Conservation (phyloP, 192 early-diverging fungal genomes). For the Rhizophagus clarus region DNA sequence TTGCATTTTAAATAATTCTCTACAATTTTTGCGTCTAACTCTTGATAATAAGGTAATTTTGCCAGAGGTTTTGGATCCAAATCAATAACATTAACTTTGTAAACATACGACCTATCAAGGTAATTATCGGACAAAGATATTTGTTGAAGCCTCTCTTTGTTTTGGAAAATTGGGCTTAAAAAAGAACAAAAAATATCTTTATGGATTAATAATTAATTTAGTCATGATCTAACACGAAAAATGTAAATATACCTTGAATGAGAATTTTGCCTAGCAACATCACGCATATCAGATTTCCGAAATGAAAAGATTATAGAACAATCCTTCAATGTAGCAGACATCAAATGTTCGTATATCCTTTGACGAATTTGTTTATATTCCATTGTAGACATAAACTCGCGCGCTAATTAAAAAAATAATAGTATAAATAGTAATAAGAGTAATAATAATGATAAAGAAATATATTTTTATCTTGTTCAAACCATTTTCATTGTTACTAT, state of each 20-base stretch:
- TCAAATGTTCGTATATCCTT: conserved; percentile 61
- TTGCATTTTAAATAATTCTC: conserved; percentile 9
- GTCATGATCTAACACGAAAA: background rate
- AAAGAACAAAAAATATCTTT: background rate
- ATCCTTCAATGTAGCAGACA: conserved; percentile 79
- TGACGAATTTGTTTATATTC: conserved; percentile 46
- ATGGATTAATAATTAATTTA: background rate
- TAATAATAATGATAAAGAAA: background rate
- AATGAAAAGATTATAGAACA: conserved; percentile 70
- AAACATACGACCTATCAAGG: conserved; percentile 30
- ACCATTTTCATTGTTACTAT: conserved; percentile 18
- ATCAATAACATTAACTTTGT: conserved; percentile 65
- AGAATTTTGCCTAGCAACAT: background rate
- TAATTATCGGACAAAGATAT: background rate
- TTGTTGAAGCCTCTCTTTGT: background rate
- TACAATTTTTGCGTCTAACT: conserved; percentile 24
- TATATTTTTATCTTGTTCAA: background rate
- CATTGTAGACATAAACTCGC: background rate
- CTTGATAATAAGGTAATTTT: conserved; percentile 25
- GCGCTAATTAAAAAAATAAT: background rate
- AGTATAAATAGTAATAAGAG: background rate
- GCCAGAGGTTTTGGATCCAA: conserved; percentile 63
- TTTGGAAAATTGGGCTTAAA: background rate
- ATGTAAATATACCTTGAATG: background rate
- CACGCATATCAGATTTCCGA: background rate